A percentile compares a stretch with the other conserved stretches of the same genome.
Conservation (phyloP, 306 rosid genomes). For the Vigna nakashimae region DNA sequence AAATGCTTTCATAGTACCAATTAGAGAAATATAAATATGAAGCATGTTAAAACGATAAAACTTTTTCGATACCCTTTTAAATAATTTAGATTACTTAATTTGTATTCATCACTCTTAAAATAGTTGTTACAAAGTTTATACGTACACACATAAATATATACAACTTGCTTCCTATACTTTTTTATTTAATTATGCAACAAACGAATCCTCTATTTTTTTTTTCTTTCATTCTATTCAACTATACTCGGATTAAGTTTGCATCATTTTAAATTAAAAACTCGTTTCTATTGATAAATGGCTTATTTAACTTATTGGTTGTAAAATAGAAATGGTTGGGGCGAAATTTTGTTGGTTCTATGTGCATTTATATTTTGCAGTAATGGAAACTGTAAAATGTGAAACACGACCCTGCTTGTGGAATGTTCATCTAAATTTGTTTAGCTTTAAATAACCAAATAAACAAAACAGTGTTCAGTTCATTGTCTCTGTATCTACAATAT, state of each 20-base stretch:
- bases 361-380: neutral
- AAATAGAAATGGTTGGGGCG: neutral
- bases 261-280: neutral
- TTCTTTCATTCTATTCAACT: neutral
- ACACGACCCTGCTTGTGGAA: slow-evolving; percentile 30
- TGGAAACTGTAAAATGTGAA: slow-evolving; percentile 37
- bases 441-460: slow-evolving; percentile 47
- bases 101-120: neutral
- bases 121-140: too few species aligned
- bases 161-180: neutral
- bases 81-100: neutral
- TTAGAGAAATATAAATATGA: neutral
- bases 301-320: neutral
- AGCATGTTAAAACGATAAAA: neutral
- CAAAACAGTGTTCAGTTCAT: slow-evolving; percentile 37
- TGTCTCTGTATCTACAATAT: slow-evolving; percentile 22
- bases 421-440: slow-evolving; percentile 38
- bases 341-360: neutral
- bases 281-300: neutral
- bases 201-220: neutral
- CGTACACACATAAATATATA: neutral
- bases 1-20: neutral
- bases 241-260: neutral
- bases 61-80: neutral
- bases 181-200: slow-evolving; percentile 9